These are phyloP conservation scores for Mortierella sp. DNA, from an alignment of 371 early-diverging fungal genomes.

Conservation along the genomic window DNA sequence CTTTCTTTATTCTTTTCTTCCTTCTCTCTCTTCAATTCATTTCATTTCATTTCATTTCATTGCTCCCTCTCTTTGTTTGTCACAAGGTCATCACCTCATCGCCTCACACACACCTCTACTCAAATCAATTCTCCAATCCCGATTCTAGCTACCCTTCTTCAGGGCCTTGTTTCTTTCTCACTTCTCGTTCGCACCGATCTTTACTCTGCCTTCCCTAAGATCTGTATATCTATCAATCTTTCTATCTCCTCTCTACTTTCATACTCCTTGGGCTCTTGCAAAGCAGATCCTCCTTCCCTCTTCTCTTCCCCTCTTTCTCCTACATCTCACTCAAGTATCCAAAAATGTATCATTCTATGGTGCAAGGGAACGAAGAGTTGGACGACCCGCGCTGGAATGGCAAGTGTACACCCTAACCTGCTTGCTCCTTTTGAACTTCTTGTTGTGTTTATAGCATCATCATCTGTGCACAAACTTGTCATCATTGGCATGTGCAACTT, in stretches of 20 bases:
- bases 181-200: no score
- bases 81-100: background rate
- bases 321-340: background rate
- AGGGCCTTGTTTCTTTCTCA: background rate
- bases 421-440: background rate
- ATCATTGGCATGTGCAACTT: constrained; percentile 3
- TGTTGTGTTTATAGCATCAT: background rate
- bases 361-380: constrained; percentile 55
- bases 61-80: background rate
- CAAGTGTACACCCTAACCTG: constrained; percentile 12
- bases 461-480: background rate
- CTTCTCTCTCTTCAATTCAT: background rate
- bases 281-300: background rate
- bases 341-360: constrained; percentile 56
- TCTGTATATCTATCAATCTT: no score
- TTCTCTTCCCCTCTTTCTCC: background rate
- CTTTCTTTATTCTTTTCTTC: background rate
- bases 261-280: background rate
- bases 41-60: background rate
- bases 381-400: constrained; percentile 55
- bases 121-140: no score
- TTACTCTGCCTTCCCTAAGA: background rate
- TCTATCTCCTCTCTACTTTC: no score
- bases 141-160: no score
- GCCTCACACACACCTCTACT: background rate